These are phyloP conservation scores for Botrytis fragariae DNA, from an alignment of 2,329 filamentous ascomycete genomes.

Conservation along the genomic window DNA sequence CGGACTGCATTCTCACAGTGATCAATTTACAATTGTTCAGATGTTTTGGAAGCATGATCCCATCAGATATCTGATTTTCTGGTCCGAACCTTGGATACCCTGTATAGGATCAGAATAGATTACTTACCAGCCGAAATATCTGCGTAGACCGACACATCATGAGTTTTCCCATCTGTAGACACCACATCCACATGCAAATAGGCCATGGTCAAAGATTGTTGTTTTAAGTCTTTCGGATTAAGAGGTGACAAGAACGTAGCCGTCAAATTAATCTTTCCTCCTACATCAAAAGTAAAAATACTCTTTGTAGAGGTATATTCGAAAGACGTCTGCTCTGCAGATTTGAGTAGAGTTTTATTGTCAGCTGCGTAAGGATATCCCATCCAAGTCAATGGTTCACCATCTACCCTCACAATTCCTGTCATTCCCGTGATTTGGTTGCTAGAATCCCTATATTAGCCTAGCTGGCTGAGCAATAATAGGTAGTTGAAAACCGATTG, in stretches of 20 bases:
- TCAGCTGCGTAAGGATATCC: conserved; percentile 50
- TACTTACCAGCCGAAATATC: conserved; percentile 66
- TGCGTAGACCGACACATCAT: conserved; percentile 68
- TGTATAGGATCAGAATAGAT: neutral
- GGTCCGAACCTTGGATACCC: neutral
- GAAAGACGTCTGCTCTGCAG: conserved; percentile 60
- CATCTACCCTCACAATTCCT: conserved; percentile 68
- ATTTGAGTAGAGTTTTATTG: conserved; percentile 27
- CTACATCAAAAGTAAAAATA: conserved; percentile 66
- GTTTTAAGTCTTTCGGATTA: conserved; percentile 60
- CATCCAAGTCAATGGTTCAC: conserved; percentile 61
- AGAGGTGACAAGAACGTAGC: conserved; percentile 71
- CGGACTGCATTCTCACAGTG: neutral
- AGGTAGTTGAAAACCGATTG: neutral
- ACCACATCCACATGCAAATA: conserved; percentile 64
- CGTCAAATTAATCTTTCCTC: conserved; percentile 58
- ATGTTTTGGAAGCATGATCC: neutral
- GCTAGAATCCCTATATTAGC: conserved; percentile 38
- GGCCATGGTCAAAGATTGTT: conserved; percentile 68
- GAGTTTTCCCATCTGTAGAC: conserved; percentile 59
- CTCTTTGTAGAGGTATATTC: conserved; percentile 72
- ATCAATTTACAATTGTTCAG: neutral
- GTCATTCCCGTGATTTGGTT: conserved; percentile 62
- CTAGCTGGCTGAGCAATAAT: neutral
- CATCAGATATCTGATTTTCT: neutral